Evolutionary conservation across 768 basidiomycete species (phyloP).

Genomic region (Phylloporus sp.): DNA sequence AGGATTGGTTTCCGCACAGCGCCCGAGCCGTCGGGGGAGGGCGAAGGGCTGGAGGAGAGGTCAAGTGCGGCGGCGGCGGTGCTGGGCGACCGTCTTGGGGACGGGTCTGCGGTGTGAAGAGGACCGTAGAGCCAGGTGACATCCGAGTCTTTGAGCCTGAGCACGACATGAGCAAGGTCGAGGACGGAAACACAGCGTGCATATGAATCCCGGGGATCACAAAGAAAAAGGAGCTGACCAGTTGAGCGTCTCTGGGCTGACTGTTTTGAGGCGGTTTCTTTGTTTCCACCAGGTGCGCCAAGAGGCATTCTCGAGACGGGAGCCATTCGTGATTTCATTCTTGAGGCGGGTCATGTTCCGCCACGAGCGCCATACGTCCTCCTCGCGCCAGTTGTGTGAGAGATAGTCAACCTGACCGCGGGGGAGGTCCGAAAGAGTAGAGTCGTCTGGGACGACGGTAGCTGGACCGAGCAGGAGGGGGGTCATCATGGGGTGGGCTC

Average conservation of each 20-base stretch:
- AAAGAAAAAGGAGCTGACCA: constrained; percentile 59
- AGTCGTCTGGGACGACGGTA: constrained; percentile 67
- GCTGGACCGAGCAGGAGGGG: constrained; percentile 68
- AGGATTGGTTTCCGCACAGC: constrained; percentile 79
- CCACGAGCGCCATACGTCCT: constrained; percentile 99
- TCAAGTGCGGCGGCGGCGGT: constrained; percentile 33
- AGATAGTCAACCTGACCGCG: constrained; percentile 97
- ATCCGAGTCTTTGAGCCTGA: constrained; percentile 97
- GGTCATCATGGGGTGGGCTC: constrained; percentile 39
- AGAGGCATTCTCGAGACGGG: constrained; percentile 93
- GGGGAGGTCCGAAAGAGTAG: constrained; percentile 76
- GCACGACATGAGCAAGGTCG: constrained; percentile 12
- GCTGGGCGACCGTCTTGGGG: constrained; percentile 41
- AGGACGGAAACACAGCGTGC: background rate
- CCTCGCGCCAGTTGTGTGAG: constrained; percentile 95
- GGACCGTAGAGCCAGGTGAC: constrained; percentile 99
- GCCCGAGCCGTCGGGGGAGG: constrained; percentile 4
- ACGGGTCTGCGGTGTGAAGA: constrained; percentile 86
- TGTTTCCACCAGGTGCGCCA: constrained; percentile 99
- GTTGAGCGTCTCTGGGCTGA: constrained; percentile 96
- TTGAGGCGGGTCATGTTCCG: constrained; percentile 97
- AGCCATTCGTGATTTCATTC: constrained; percentile 95
- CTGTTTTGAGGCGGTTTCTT: constrained; percentile 90
- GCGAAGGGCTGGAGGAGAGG: constrained; percentile 35
- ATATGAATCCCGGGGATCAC: background rate